Evolutionary conservation across 148 eudicot genomes (phyloP).

Genomic region (Pouteria glomerata): DNA sequence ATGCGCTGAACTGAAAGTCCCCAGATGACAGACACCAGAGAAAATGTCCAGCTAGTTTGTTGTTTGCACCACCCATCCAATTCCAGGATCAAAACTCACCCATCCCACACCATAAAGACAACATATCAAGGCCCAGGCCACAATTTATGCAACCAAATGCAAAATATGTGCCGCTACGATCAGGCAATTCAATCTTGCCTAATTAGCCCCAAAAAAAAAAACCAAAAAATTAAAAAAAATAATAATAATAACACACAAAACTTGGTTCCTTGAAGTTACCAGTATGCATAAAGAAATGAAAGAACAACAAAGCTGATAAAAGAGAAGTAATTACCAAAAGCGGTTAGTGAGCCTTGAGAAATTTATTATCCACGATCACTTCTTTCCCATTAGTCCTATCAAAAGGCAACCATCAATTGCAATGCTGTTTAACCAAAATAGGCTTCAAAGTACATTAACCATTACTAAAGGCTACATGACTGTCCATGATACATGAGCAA

Average conservation of each 20-base stretch:
- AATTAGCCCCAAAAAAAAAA: too few relatives aligned
- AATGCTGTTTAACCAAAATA: background rate
- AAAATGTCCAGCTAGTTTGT: background rate
- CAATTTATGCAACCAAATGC: background rate
- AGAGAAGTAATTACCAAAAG: constrained; percentile 47
- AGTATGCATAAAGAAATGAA: background rate
- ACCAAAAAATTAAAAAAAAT: too few relatives aligned
- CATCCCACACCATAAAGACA: background rate
- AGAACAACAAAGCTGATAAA: constrained; percentile 1
- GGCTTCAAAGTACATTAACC: background rate
- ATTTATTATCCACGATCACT: constrained; percentile 78
- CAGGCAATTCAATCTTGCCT: background rate
- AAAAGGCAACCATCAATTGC: constrained; percentile 5
- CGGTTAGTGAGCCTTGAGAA: constrained; percentile 78
- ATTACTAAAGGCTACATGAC: background rate
- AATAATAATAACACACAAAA: too few relatives aligned
- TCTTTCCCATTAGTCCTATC: constrained; percentile 86
- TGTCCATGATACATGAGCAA: background rate
- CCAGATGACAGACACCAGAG: background rate
- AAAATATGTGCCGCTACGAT: background rate
- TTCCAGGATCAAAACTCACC: background rate
- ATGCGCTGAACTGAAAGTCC: background rate
- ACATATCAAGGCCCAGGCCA: background rate
- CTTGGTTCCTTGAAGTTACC: background rate
- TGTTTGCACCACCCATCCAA: background rate